A percentile compares a stretch with the other conserved stretches of the same genome.
Conservation (phyloP, 257 asterid genomes). For the Jaltomata sinuosa region DNA sequence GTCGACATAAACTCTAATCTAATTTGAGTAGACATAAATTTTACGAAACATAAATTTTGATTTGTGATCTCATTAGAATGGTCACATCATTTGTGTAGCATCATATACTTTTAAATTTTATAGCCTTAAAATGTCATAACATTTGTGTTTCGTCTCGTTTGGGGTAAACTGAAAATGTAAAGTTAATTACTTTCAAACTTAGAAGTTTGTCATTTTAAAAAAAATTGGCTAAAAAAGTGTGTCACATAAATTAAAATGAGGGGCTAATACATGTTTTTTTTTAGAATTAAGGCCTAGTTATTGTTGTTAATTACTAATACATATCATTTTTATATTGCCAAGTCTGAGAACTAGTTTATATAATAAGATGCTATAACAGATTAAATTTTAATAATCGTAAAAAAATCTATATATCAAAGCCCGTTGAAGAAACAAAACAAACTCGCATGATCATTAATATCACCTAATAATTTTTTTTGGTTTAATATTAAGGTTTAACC, state of each 20-base stretch:
- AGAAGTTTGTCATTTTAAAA: not conserved
- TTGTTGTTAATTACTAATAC: not conserved
- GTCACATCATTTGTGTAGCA: not conserved
- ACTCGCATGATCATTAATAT: not conserved
- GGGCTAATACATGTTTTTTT: not conserved
- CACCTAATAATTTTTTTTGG: not conserved
- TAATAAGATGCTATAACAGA: not conserved
- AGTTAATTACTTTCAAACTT: not conserved
- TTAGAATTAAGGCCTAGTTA: not conserved
- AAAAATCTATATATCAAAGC: not conserved
- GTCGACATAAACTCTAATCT: not conserved
- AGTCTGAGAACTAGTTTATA: not conserved
- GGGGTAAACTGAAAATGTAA: not conserved
- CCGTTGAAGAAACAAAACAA: not conserved
- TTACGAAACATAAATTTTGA: not conserved
- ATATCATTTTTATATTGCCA: not conserved
- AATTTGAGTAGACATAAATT: not conserved
- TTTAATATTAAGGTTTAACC: conserved; percentile 22
- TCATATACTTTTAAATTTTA: not conserved
- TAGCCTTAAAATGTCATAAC: not conserved
- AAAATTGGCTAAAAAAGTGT: too few species aligned
- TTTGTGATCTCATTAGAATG: not conserved
- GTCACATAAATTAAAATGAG: not conserved
- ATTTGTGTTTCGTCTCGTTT: not conserved
- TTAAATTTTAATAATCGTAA: not conserved